Base-by-base conservation (phyloP, 1,284 basidiomycete genomes). In the Singerocomus rubriflavus region DNA sequence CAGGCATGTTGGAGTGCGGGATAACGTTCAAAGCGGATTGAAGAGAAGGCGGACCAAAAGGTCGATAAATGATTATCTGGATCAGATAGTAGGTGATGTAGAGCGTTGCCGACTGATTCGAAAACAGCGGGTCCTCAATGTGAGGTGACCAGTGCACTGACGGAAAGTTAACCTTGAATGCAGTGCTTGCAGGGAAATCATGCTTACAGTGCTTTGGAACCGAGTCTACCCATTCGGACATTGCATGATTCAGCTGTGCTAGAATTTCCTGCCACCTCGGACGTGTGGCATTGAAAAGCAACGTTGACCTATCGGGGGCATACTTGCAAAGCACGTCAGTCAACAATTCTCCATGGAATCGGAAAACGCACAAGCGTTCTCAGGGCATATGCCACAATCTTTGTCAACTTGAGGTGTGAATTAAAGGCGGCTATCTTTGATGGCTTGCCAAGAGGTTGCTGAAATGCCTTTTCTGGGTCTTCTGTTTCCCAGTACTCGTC, bases 401-500 rank as follows among this genome's bases (percentile, higher is more conserved):
- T 82, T 31, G 82, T 82, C 16, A 93, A 71, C 60, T 81, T 84
- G 57, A 91, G 75, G 61, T 80, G 75, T 34, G 79, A 76, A 52
- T 81, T 83, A 65, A 93, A 93, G 3, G 75, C 79, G 0, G 80
- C 68, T 21, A 91, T 70, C 21, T 67, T 69, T 26, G 83, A 80
- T n/a, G 85, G 83, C 51, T 79, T 75, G 6, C 73, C 80, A 8
- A 69, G 59, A 1, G 90, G 91, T 60, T 92, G 91, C 44, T 70
- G 71, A 63, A 86, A 88, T 21, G 72, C 71, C 39, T 66, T 53
- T 17, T 73, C 63, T 5, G 76, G 73, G 48, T 78, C 72, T 3
- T 76, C 73, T 46, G 72, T 64, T 59, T 82, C 80, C 90, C 88
- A 93, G 60, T 84, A 91, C 56, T 93, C 88, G 62, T 96, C 93